phyloP scores from a whole-genome alignment of 805 yeast species.

The Komagataella phaffii region DNA sequence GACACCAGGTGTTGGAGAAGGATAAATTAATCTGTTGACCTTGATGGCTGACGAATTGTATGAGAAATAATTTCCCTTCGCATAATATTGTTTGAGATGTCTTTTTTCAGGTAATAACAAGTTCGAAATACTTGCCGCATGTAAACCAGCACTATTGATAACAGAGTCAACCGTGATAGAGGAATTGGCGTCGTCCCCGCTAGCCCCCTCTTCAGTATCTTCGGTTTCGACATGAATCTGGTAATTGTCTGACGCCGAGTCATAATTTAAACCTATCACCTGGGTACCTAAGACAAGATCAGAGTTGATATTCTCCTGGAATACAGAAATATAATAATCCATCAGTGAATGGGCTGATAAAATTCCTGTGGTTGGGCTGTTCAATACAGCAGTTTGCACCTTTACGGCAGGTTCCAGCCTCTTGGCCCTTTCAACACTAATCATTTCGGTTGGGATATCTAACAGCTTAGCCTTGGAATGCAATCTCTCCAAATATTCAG shows the following conservation, averaged over 20 bases:
- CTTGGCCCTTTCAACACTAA: conserved; percentile 30
- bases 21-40: conserved; percentile 53
- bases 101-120: conserved; percentile 51
- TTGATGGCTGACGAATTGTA: conserved; percentile 34
- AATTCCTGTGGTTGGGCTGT: conserved; percentile 78
- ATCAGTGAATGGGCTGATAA: conserved; percentile 69
- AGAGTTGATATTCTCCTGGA: conserved; percentile 42
- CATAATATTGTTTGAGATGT: conserved; percentile 49
- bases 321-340: conserved; percentile 37
- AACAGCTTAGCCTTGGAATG: conserved; percentile 27
- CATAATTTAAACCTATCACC: conserved; percentile 27
- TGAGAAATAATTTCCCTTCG: conserved; percentile 75
- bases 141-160: conserved; percentile 69
- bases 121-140: conserved; percentile 62
- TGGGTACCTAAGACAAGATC: conserved; percentile 51
- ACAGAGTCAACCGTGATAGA: conserved; percentile 38
- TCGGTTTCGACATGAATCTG: conserved; percentile 14
- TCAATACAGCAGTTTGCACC: conserved; percentile 48
- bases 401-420: conserved; percentile 50
- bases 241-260: conserved; percentile 14
- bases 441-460: conserved; percentile 46
- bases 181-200: conserved; percentile 16
- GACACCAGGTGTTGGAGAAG: conserved; percentile 59
- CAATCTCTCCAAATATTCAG: conserved; percentile 41
- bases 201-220: conserved; percentile 9